These are phyloP conservation scores for Solanum etuberosum DNA, from an alignment of 257 asterid genomes.

Conservation along the genomic window DNA sequence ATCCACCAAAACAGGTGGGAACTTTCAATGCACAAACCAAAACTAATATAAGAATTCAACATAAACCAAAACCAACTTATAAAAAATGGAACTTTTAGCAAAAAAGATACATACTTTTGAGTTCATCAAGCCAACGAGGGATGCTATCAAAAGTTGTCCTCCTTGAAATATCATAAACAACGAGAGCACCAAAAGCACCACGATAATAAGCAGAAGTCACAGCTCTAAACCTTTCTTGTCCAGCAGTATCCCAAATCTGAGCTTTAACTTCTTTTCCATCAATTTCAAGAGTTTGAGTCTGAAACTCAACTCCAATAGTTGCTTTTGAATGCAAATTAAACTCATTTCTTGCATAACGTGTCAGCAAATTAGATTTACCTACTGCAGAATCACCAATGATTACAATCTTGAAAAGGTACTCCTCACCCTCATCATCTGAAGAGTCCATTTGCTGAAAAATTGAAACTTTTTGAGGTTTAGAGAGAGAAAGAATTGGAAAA, in stretches of 20 bases:
- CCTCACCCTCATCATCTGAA: constrained; percentile 68
- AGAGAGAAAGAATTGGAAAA: neutral
- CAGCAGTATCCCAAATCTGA: constrained; percentile 85
- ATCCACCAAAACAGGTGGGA: neutral
- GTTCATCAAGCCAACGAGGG: constrained; percentile 72
- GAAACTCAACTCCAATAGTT: constrained; percentile 66
- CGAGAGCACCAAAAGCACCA: constrained; percentile 65
- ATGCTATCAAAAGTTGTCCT: constrained; percentile 56
- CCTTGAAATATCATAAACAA: constrained; percentile 53
- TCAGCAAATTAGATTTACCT: constrained; percentile 53
- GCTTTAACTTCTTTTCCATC: constrained; percentile 74
- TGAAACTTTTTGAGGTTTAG: neutral
- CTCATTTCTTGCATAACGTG: constrained; percentile 65
- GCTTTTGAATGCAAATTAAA: constrained; percentile 58
- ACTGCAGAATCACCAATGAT: constrained; percentile 71
- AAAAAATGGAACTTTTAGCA: neutral
- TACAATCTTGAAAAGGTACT: constrained; percentile 58
- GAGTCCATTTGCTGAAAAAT: constrained; percentile 16
- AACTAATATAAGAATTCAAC: neutral
- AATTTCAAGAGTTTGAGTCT: constrained; percentile 55
- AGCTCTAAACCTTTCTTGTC: constrained; percentile 69
- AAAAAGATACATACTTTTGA: constrained; percentile 28
- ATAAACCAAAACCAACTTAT: neutral
- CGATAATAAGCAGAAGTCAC: constrained; percentile 80
- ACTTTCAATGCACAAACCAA: neutral